These are phyloP conservation scores for Pseudocercospora eumusae DNA, from an alignment of 2,329 filamentous ascomycete species.

Conservation along the genomic window DNA sequence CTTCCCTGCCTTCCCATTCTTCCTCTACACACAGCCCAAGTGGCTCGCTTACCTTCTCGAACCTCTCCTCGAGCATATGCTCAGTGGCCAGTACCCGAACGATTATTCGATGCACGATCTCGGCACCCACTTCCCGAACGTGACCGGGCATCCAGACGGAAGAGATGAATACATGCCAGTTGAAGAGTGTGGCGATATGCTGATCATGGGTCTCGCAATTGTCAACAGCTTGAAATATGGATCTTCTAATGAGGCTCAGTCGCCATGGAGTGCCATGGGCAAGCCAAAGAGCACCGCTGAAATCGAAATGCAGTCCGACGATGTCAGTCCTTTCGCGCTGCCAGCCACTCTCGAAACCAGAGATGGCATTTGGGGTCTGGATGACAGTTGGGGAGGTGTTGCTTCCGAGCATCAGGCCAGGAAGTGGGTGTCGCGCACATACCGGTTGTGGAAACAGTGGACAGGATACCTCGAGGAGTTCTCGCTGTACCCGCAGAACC, in stretches of 20 bases:
- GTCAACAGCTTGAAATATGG: conserved; percentile 72
- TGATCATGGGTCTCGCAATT: conserved; percentile 65
- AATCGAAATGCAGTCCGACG: conserved; percentile 33
- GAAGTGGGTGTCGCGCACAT: conserved; percentile 69
- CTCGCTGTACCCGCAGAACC: conserved; percentile 71
- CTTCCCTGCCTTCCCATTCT: conserved; percentile 83
- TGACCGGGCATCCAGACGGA: conserved; percentile 71
- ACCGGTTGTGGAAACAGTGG: conserved; percentile 74
- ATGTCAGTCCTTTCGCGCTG: conserved; percentile 52
- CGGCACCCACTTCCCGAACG: conserved; percentile 70
- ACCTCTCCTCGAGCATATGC: conserved; percentile 76
- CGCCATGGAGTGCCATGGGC: conserved; percentile 58
- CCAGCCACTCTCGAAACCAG: conserved; percentile 48
- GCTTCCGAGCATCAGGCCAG: conserved; percentile 60
- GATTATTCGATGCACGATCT: conserved; percentile 78
- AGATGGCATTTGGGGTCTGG: conserved; percentile 59
- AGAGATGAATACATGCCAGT: conserved; percentile 74
- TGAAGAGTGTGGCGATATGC: conserved; percentile 78
- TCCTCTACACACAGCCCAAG: conserved; percentile 78
- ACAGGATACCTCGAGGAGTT: conserved; percentile 75
- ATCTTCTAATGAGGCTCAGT: conserved; percentile 57
- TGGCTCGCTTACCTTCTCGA: conserved; percentile 80
- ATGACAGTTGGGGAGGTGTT: conserved; percentile 59
- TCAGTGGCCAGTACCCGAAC: conserved; percentile 82
- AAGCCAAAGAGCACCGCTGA: conserved; percentile 22